Evolutionary conservation across 2,329 filamentous ascomycete genomes (phyloP), one percentile per base, ranked within the genome.

Genomic region (Oidium heveae): DNA sequence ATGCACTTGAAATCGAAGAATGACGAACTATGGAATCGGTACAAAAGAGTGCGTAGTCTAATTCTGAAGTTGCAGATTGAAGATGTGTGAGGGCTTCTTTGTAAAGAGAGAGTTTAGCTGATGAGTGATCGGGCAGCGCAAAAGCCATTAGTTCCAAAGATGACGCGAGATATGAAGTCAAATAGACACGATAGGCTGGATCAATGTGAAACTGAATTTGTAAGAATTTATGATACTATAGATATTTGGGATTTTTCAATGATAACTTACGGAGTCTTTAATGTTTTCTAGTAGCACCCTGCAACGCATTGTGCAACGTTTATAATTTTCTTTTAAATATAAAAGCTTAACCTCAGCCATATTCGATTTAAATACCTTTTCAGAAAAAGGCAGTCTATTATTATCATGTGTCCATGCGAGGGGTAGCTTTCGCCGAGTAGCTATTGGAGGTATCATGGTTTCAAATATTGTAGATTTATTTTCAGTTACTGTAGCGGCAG

Each of bases 131-230:
- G 52, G 61, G 56, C 8, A 64, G 59, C 18, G 58, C 55, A 2
- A 58, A 57, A 13, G 63, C 63, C 15, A 56, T 60, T 36, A 61
- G 57, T 55, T 66, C 63, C 18, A 64, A 54, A 18, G 59, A 63
- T 20, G 57, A 59, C 7, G 63, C 64, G 16, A 60, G 59, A 53
- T 62, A 65, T 54, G 65, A 66, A n/a, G 56, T 59, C 9, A 66
- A 52, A 46, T 63, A 65, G 13, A 65, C 61, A 13, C 56, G 59
- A 54, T 65, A 61, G 4, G 65, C 53, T 34, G 63, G 60, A 34
- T 64, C 61, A 5, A 47, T 28, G 6, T n/a, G 12, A 13, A 22
- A 22, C 44, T 47, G 13, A 47, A 47, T 20, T 22, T n/a, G 43
- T 47, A 15, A 44, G 34, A 54, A 32, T 13, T 15, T 34, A 34